Evolutionary conservation across 345 rosid species (phyloP).

Genomic region (Litchi chinensis): DNA sequence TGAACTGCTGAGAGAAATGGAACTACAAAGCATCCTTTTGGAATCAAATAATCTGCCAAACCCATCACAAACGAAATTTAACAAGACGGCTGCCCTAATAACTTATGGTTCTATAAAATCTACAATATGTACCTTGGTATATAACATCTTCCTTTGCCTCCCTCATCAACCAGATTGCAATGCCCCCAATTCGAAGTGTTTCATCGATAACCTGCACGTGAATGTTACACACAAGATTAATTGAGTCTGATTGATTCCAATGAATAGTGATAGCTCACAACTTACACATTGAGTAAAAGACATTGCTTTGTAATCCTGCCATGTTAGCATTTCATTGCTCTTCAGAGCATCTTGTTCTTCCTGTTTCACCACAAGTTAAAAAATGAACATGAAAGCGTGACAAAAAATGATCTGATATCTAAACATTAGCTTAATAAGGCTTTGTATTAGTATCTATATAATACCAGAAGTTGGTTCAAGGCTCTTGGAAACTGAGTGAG

Average conservation of each 20-base stretch:
- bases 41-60: constrained; percentile 65
- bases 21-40: constrained; percentile 81
- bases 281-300: constrained; percentile 87
- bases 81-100: neutral
- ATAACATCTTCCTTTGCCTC: constrained; percentile 77
- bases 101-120: neutral
- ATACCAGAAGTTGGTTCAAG: constrained; percentile 60
- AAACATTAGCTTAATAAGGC: too few species aligned
- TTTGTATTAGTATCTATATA: too few species aligned
- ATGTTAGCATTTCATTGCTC: constrained; percentile 42
- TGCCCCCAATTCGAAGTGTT: constrained; percentile 83
- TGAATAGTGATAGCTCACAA: neutral
- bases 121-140: constrained; percentile 47
- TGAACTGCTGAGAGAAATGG: constrained; percentile 90
- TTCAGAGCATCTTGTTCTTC: constrained; percentile 64
- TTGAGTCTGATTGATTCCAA: too few species aligned
- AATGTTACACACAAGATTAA: neutral
- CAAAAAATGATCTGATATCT: too few species aligned
- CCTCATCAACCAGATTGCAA: constrained; percentile 92
- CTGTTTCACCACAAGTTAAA: constrained; percentile 37
- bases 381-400: neutral
- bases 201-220: constrained; percentile 72
- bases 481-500: constrained; percentile 70
- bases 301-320: constrained; percentile 87
- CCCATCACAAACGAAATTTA: neutral